These are phyloP conservation scores for Pleomassaria siparia DNA, from an alignment of 2,329 filamentous ascomycete genomes.

Conservation along the genomic window DNA sequence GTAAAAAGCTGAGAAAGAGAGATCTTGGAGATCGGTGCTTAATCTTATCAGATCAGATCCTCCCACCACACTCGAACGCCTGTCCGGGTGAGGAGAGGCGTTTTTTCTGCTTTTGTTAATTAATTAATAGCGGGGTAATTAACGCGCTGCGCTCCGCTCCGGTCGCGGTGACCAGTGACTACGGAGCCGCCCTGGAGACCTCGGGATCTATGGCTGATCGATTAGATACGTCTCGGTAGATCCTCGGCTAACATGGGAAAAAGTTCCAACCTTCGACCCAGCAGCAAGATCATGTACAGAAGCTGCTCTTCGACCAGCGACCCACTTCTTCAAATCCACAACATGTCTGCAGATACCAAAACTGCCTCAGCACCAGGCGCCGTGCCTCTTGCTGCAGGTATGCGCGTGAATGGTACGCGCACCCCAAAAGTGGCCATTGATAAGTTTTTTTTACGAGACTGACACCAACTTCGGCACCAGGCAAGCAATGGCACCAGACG, in stretches of 20 bases:
- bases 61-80: neutral
- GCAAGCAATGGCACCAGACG: constrained; percentile 89
- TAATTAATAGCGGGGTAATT: neutral
- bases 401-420: constrained; percentile 78
- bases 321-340: constrained; percentile 5
- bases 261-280: no score
- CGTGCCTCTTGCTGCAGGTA: constrained; percentile 51
- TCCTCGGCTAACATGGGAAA: no score
- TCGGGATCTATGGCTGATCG: neutral
- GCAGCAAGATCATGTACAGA: no score
- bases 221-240: neutral
- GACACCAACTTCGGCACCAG: constrained; percentile 50
- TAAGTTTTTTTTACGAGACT: neutral
- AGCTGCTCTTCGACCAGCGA: neutral
- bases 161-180: neutral
- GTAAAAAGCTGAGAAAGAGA: constrained; percentile 14
- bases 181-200: neutral
- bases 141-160: no score
- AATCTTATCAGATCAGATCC: constrained; percentile 3
- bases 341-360: constrained; percentile 32
- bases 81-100: neutral
- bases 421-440: neutral
- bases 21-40: neutral
- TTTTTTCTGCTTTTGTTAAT: neutral
- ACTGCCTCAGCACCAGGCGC: constrained; percentile 48